phyloP scores from a whole-genome alignment of 176 grass and related monocot species.

The Tuctoria greenei region DNA sequence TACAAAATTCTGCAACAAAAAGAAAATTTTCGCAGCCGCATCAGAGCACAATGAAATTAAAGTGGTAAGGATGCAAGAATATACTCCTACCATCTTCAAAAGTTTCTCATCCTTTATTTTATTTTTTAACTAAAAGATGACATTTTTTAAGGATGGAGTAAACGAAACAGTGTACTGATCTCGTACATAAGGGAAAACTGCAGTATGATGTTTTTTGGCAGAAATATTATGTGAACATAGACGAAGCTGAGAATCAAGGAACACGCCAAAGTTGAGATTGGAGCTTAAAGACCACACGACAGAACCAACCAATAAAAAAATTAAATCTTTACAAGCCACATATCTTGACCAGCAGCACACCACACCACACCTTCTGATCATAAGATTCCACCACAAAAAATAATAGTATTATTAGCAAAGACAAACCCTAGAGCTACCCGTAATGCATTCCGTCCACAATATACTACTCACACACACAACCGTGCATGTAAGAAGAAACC shows the following conservation, averaged over 20 bases:
- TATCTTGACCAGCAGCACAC: slow-evolving; percentile 41
- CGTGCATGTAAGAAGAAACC: background rate
- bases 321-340: slow-evolving; percentile 24
- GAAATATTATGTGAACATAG: background rate
- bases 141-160: too few species aligned
- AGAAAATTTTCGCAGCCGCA: background rate
- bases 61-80: background rate
- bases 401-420: background rate
- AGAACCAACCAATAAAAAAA: slow-evolving; percentile 11
- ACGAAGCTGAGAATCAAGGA: background rate
- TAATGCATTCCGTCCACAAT: too few species aligned
- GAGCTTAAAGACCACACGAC: slow-evolving; percentile 8
- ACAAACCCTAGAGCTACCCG: slow-evolving; percentile 30
- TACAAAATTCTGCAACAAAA: background rate
- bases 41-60: background rate
- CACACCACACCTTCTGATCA: slow-evolving; percentile 28
- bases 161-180: background rate
- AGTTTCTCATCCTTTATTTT: too few species aligned
- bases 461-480: background rate
- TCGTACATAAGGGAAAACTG: background rate
- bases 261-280: background rate
- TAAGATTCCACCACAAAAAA: slow-evolving; percentile 38
- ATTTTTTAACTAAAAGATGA: too few species aligned
- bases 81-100: too few species aligned
- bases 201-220: background rate